Base-by-base conservation (phyloP, 371 early-diverging fungal species). In the Paramicrosporidium saccamoebae region DNA sequence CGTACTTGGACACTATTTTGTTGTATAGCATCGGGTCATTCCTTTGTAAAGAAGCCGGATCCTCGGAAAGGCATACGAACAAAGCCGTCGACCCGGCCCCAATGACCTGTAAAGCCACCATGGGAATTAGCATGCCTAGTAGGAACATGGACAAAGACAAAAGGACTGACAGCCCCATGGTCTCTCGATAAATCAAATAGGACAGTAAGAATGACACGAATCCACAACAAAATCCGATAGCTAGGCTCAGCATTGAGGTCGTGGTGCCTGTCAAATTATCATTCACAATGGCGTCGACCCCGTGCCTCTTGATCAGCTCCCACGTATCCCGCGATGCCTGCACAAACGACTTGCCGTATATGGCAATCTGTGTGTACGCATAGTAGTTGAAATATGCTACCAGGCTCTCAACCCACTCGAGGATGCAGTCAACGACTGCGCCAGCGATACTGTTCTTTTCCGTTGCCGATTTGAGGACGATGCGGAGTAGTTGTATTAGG, bases 291-390 rank as follows among this genome's bases (percentile, higher is more conserved):
- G 75, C 73, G 16, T 78, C 77, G 21, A 81, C 49, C 10, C 86
- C 90, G 20, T 69, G 60, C 32, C 61, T 56, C 42, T 69, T 63
- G 31, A 79, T 45, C 35, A 84, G 28, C 7, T 35, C 46, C 81
- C 81, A 88, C 0, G 84, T 79, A 16, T 63, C 58, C 33, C 50
- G 50, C 10, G 74, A 82, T 3, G 84, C 69, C 15, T 46, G 45
- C 27, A 66, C 46, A 37, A 68, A 90, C 9, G 71, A 49, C 37
- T 74, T 63, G 19, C 94, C 94, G 31, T 82, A 84, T 16, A 92
- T 68, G 19, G 88, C 88, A 0, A 86, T 58, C 25, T 78, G 62
- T 12, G 66, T 58, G 33, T 67, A 84, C 3, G 82, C 84, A 46
- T 77, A 82, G 41, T 62, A 54, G 39, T 62, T 75, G 37, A 75